A percentile compares a stretch with the other conserved stretches of the same genome.
phyloP scores from a whole-genome alignment of 225 moss, liverwort and hornwort species.

The Bryoerythrophyllum caledonicum region DNA sequence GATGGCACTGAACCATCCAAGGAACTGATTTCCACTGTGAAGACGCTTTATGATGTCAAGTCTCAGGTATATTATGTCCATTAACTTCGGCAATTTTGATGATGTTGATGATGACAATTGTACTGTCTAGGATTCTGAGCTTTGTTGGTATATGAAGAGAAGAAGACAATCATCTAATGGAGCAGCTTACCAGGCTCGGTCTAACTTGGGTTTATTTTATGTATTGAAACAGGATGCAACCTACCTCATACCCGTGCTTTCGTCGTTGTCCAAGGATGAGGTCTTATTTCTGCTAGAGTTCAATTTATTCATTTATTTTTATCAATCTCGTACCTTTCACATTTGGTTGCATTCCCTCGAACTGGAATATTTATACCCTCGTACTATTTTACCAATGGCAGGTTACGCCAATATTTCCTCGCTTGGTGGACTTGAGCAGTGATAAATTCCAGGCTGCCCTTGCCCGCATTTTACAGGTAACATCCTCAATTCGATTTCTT shows the following conservation, averaged over 20 bases:
- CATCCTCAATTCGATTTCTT: constrained; percentile 4
- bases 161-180: background rate
- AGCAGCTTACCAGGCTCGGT: constrained; percentile 7
- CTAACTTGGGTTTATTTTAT: constrained; percentile 30
- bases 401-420: constrained; percentile 95
- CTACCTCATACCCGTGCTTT: constrained; percentile 95
- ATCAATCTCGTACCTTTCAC: background rate
- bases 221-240: constrained; percentile 79
- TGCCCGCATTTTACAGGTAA: constrained; percentile 96
- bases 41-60: constrained; percentile 86
- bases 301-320: background rate
- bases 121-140: too few species aligned
- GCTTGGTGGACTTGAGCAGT: constrained; percentile 85
- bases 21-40: constrained; percentile 89
- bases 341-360: background rate
- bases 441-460: constrained; percentile 96
- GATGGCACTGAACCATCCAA: constrained; percentile 89
- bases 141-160: too few species aligned
- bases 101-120: background rate
- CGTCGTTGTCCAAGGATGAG: constrained; percentile 97
- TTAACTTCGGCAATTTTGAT: background rate
- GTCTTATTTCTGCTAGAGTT: constrained; percentile 39
- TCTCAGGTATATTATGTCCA: constrained; percentile 62
- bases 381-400: constrained; percentile 31
- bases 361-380: background rate